These are phyloP conservation scores for Prunus dulcis DNA, from an alignment of 306 rosid genomes.

Conservation along the genomic window DNA sequence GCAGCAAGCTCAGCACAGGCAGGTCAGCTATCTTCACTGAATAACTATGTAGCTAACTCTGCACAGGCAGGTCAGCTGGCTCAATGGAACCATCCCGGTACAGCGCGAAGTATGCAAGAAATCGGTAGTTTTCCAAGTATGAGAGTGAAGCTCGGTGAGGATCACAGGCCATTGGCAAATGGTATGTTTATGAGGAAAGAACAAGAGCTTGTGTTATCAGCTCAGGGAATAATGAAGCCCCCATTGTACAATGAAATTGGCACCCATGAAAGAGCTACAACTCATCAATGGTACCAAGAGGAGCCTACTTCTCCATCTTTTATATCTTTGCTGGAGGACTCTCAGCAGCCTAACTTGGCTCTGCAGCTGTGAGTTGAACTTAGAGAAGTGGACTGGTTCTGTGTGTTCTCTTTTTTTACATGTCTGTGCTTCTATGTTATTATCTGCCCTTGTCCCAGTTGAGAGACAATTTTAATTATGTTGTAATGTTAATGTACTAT, in stretches of 20 bases:
- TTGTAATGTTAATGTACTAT: not conserved
- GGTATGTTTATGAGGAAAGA: not conserved
- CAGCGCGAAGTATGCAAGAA: not conserved
- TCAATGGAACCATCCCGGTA: not conserved
- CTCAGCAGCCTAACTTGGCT: constrained; percentile 27
- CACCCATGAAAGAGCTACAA: not conserved
- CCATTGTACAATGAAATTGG: constrained; percentile 11
- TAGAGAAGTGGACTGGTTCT: not conserved
- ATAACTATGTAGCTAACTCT: not conserved
- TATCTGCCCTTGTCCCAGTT: not conserved
- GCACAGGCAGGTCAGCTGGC: constrained; percentile 5
- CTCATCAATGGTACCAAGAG: constrained; percentile 6
- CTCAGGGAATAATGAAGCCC: constrained; percentile 6
- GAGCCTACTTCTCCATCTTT: constrained; percentile 9
- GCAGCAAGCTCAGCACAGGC: not conserved
- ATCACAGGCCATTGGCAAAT: not conserved
- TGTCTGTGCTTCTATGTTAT: not conserved
- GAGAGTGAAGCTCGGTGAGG: constrained; percentile 1
- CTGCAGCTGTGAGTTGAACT: constrained; percentile 31
- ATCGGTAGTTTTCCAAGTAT: not conserved
- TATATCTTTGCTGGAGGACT: constrained; percentile 12
- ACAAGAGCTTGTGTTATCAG: not conserved
- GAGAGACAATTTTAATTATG: not conserved
- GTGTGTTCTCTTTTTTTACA: not conserved
- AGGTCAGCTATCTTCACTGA: not conserved